These are phyloP conservation scores for Hymenoscyphus salicellus DNA, from an alignment of 2,329 filamentous ascomycete genomes.

Conservation along the genomic window DNA sequence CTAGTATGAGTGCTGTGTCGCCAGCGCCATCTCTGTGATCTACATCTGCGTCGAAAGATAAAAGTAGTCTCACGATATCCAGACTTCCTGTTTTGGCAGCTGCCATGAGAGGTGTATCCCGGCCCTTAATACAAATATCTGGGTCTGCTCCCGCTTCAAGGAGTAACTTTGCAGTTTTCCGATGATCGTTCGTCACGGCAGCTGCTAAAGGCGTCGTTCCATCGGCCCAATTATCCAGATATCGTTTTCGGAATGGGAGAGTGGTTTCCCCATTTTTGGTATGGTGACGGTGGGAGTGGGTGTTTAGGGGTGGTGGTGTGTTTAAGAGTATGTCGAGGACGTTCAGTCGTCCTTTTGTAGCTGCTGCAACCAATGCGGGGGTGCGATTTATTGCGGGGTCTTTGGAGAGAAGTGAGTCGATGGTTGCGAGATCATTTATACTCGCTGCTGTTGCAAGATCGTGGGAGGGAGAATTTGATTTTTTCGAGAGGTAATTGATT, in stretches of 20 bases:
- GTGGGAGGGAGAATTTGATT: conserved; percentile 4
- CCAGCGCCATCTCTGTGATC: conserved; percentile 15
- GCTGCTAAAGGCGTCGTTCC: conserved; percentile 22
- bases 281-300: background rate
- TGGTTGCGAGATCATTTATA: conserved; percentile 9
- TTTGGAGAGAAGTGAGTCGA: conserved; percentile 14
- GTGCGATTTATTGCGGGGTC: conserved; percentile 16
- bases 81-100: conserved; percentile 20
- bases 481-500: conserved; percentile 16
- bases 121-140: conserved; percentile 15
- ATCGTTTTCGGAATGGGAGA: conserved; percentile 1
- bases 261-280: conserved; percentile 4
- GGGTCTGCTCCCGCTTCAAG: conserved; percentile 23
- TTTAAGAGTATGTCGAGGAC: conserved; percentile 22
- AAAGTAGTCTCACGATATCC: conserved; percentile 16
- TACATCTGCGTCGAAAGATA: conserved; percentile 17
- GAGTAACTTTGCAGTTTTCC: conserved; percentile 20
- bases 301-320: conserved; percentile 3
- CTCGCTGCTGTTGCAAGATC: conserved; percentile 16
- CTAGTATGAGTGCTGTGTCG: conserved; percentile 21
- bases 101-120: conserved; percentile 15
- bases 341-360: conserved; percentile 17
- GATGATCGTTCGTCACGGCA: conserved; percentile 22
- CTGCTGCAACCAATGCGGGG: conserved; percentile 21
- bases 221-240: conserved; percentile 18